Base-by-base conservation (phyloP, 805 yeast species). In the Ogataea polymorpha region DNA sequence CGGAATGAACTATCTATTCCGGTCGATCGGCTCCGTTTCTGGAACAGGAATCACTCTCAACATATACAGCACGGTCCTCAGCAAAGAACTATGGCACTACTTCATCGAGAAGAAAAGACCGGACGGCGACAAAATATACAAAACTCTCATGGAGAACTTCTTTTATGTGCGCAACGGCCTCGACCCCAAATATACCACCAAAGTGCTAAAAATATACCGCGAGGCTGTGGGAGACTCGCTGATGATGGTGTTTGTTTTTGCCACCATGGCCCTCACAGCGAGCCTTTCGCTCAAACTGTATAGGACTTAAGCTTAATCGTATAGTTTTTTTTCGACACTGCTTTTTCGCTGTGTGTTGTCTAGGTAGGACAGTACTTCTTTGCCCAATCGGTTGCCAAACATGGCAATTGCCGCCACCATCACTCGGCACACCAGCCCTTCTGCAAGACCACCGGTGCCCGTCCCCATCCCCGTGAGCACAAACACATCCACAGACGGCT, bases 1-100 rank as follows among this genome's bases (percentile, higher is more conserved):
- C 1, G 77, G 77, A 31, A 64, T 72, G 59, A 72, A 69, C 50
- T 72, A 73, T 45, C 52, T 73, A 37, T 72, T 74, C 62, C 62
- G 77, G 47, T 72, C 79, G 3, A 57, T 71, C 37, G 79, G 77
- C 14, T 66, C 68, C 34, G 73, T 70, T 10, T 45, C 68, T 7
- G 77, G 77, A 35, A 72, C 71, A 2, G 73, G 76, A 5, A 53
- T 70, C 4, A 56, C 70, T 2, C 52, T 72, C 27, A 63, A 66
- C 12, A 43, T 63, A 1, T 71, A 65, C 49, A 67, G 67, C 35
- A 56, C 55, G 32, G 54, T 58, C 6, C 50, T 70, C 32, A 38
- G 54, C 9, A 36, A 44, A 14, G 62, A 60, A 17, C 43, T 72
- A 17, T 55, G 63, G 49, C 49, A 45, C 11, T 68, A 55, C 44